These are phyloP conservation scores for Flaveria brownii DNA, from an alignment of 129 eudicot species.

Conservation along the genomic window DNA sequence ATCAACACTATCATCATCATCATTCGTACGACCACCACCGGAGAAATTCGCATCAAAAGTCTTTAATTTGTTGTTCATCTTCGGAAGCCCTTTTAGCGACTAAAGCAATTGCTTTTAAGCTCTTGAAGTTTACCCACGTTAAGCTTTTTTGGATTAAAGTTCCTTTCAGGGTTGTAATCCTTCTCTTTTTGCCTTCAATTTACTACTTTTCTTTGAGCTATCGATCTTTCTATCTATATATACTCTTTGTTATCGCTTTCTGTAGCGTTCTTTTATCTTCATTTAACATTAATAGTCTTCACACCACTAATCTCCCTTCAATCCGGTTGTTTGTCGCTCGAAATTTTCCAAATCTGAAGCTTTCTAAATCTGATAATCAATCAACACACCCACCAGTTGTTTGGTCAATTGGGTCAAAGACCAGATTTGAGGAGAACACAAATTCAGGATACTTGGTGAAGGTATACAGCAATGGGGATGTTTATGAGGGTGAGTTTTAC, in stretches of 20 bases:
- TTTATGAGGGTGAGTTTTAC: constrained; percentile 85
- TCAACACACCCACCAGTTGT: constrained; percentile 50
- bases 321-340: constrained; percentile 41
- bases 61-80: constrained; percentile 41
- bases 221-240: constrained; percentile 40
- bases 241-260: constrained; percentile 51
- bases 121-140: constrained; percentile 41
- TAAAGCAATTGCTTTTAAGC: constrained; percentile 46
- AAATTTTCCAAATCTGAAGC: constrained; percentile 40
- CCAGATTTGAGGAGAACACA: constrained; percentile 41
- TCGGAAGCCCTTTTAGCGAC: constrained; percentile 58
- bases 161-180: constrained; percentile 52
- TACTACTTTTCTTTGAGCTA: constrained; percentile 54
- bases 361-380: constrained; percentile 28
- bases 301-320: constrained; percentile 31
- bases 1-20: background rate
- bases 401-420: constrained; percentile 76
- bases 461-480: constrained; percentile 81
- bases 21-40: constrained; percentile 9
- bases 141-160: constrained; percentile 49
- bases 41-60: constrained; percentile 32
- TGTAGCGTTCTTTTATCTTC: constrained; percentile 42
- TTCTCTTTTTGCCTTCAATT: constrained; percentile 60
- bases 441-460: constrained; percentile 61
- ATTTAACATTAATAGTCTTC: constrained; percentile 30